A percentile compares a stretch with the other conserved stretches of the same genome.
Conservation (phyloP, 176 grass and related monocot genomes). For the Carex cristatella region DNA sequence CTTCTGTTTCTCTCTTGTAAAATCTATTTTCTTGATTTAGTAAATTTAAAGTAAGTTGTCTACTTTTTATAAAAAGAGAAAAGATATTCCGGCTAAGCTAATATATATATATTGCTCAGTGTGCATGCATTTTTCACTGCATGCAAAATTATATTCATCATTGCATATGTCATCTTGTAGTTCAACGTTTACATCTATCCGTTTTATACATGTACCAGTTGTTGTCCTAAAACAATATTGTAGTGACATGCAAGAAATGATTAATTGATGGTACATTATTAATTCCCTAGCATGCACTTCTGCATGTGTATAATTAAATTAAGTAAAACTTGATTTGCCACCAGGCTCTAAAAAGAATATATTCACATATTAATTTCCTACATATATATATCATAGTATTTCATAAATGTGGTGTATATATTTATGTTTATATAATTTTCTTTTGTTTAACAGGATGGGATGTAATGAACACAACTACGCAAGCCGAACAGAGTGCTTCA, state of each 20-base stretch:
- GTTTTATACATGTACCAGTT: neutral
- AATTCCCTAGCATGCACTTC: too few species aligned
- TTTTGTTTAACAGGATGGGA: slow-evolving; percentile 31
- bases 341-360: neutral
- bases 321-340: too few species aligned
- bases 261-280: too few species aligned
- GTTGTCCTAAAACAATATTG: too few species aligned
- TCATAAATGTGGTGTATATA: neutral
- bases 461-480: slow-evolving; percentile 84
- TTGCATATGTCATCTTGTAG: slow-evolving; percentile 8
- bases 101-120: neutral
- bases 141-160: neutral
- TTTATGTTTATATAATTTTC: neutral
- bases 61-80: neutral
- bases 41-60: neutral
- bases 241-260: too few species aligned
- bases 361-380: neutral
- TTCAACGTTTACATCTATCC: neutral
- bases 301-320: too few species aligned
- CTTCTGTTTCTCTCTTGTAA: slow-evolving; percentile 2
- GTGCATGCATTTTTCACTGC: neutral
- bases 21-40: neutral
- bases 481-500: slow-evolving; percentile 73
- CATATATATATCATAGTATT: neutral
- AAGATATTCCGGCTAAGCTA: neutral